These are phyloP conservation scores for Suhomyces kilbournensis DNA, from an alignment of 805 yeast genomes.

Conservation along the genomic window DNA sequence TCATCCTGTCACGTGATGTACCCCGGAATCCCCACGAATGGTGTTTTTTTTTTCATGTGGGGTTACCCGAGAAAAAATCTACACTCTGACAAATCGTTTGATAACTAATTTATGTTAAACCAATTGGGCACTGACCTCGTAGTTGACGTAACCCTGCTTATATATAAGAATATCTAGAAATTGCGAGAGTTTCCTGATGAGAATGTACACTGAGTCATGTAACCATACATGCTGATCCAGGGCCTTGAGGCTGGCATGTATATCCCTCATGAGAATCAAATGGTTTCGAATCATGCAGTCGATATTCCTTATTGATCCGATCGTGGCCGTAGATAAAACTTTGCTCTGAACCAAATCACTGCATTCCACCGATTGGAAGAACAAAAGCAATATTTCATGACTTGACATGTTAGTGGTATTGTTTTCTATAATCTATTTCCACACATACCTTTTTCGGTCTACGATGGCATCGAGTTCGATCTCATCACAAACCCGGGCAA, in stretches of 20 bases:
- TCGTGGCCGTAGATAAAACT: neutral
- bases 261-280: neutral
- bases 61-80: neutral
- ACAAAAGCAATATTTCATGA: neutral
- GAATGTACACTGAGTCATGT: neutral
- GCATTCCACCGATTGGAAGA: neutral
- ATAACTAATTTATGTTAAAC: neutral
- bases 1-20: neutral
- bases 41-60: neutral
- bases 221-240: neutral
- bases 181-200: neutral
- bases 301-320: neutral
- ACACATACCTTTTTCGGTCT: neutral
- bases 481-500: neutral
- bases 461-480: neutral
- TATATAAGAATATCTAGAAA: neutral
- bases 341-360: neutral
- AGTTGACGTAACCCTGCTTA: neutral
- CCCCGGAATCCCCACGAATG: neutral
- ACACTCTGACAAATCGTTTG: neutral
- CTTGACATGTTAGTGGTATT: neutral
- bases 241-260: neutral
- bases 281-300: slow-evolving; percentile 1
- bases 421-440: neutral
- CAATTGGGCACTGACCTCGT: neutral